Conservation (phyloP, 768 basidiomycete genomes). For the Rhizopogon vulgaris region DNA sequence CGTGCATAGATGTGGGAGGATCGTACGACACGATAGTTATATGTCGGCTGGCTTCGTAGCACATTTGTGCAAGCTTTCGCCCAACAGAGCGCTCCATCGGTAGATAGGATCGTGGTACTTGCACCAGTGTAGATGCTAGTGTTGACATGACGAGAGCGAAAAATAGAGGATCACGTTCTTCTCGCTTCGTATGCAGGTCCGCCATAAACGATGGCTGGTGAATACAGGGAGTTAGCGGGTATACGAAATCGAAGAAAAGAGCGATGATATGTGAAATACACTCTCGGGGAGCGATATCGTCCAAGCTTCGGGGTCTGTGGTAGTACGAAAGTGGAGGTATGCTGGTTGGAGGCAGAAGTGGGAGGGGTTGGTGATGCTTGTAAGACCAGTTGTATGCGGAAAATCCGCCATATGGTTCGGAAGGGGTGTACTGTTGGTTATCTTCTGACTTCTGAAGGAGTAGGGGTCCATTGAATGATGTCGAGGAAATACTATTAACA, state of each 20-base stretch:
- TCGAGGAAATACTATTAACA: slow-evolving; percentile 25
- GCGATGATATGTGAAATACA: slow-evolving; percentile 78
- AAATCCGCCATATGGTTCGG: slow-evolving; percentile 57
- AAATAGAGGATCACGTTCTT: slow-evolving; percentile 86
- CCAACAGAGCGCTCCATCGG: slow-evolving; percentile 83
- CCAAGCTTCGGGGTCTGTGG: slow-evolving; percentile 70
- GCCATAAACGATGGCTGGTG: slow-evolving; percentile 91
- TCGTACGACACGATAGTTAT: slow-evolving; percentile 78
- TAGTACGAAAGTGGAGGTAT: slow-evolving; percentile 63
- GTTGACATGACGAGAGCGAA: slow-evolving; percentile 88
- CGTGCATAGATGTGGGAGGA: slow-evolving; percentile 78
- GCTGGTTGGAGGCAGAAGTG: slow-evolving; percentile 36
- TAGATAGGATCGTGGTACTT: slow-evolving; percentile 82
- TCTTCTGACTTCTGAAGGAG: slow-evolving; percentile 40
- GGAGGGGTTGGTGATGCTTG: slow-evolving; percentile 51
- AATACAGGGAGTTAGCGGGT: slow-evolving; percentile 84
- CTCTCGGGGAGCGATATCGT: slow-evolving; percentile 77
- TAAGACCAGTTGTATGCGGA: slow-evolving; percentile 68
- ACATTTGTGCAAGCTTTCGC: slow-evolving; percentile 75
- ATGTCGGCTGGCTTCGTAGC: slow-evolving; percentile 77
- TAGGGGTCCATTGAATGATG: slow-evolving; percentile 33
- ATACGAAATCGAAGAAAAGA: slow-evolving; percentile 92
- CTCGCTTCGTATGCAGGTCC: slow-evolving; percentile 73
- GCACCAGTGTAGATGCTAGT: slow-evolving; percentile 80
- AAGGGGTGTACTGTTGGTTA: slow-evolving; percentile 30